Conservation (phyloP, 2,329 filamentous ascomycete genomes). For the Aureobasidium sp. region DNA sequence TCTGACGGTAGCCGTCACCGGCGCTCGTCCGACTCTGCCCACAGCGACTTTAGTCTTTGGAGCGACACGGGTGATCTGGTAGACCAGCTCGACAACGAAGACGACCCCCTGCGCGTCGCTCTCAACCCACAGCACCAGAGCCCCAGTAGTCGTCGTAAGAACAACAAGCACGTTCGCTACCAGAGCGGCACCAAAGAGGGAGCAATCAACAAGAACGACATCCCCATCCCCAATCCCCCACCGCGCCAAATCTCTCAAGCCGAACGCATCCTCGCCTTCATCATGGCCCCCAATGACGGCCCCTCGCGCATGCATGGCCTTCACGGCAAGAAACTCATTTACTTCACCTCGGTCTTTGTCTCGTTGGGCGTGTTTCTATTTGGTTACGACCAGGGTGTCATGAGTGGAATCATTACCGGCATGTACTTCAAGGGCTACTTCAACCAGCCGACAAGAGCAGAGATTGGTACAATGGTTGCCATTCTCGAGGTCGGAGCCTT, state of each 20-base stretch:
- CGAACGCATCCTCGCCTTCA: constrained; percentile 66
- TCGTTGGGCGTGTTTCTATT: constrained; percentile 82
- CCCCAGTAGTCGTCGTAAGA: constrained; percentile 31
- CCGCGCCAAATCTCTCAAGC: constrained; percentile 57
- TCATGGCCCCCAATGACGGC: constrained; percentile 74
- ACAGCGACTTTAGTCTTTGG: constrained; percentile 74
- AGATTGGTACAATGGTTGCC: constrained; percentile 95
- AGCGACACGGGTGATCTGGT: constrained; percentile 92
- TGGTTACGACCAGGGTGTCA: constrained; percentile 84
- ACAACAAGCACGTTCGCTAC: constrained; percentile 57
- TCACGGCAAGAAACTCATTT: constrained; percentile 89
- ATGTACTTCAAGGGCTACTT: constrained; percentile 89
- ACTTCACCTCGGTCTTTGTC: constrained; percentile 90
- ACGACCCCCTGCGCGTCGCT: constrained; percentile 64
- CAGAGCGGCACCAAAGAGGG: constrained; percentile 33
- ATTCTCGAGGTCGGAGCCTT: constrained; percentile 93
- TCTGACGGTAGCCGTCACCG: constrained; percentile 45
- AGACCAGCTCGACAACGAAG: constrained; percentile 77
- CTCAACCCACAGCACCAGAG: constrained; percentile 30
- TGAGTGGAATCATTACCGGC: constrained; percentile 72
- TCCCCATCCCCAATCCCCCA: constrained; percentile 66
- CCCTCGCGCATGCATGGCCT: constrained; percentile 76
- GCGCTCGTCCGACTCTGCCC: constrained; percentile 50
- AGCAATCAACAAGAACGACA: constrained; percentile 54
- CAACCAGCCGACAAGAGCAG: constrained; percentile 73